phyloP scores from a whole-genome alignment of 2,329 filamentous ascomycete species.

The Cordyceps militaris region DNA sequence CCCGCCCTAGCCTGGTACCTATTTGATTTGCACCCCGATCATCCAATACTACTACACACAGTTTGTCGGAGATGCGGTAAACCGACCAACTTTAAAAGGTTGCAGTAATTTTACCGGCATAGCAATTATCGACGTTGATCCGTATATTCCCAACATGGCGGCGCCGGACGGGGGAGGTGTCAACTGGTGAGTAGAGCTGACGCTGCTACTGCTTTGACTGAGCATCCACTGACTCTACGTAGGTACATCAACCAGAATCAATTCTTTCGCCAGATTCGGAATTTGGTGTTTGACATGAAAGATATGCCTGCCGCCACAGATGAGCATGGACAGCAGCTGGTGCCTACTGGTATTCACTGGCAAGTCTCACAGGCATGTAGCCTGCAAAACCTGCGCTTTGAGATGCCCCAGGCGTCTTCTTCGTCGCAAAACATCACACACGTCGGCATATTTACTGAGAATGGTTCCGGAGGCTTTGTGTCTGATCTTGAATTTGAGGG shows the following conservation, averaged over 20 bases:
- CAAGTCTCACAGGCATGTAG: slow-evolving; percentile 51
- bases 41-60: slow-evolving; percentile 71
- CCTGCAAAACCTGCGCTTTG: slow-evolving; percentile 55
- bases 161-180: slow-evolving; percentile 28
- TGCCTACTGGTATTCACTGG: slow-evolving; percentile 50
- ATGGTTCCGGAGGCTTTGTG: slow-evolving; percentile 52
- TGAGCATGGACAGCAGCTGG: slow-evolving; percentile 10
- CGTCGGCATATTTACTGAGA: slow-evolving; percentile 39
- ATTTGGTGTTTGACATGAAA: slow-evolving; percentile 51
- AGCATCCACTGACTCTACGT: not conserved
- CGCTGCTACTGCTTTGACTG: not conserved
- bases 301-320: slow-evolving; percentile 37
- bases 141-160: slow-evolving; percentile 40
- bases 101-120: slow-evolving; percentile 53
- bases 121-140: slow-evolving; percentile 63
- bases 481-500: slow-evolving; percentile 42
- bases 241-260: slow-evolving; percentile 57
- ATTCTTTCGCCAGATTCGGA: slow-evolving; percentile 54
- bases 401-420: slow-evolving; percentile 28
- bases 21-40: slow-evolving; percentile 49
- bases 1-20: slow-evolving; percentile 41
- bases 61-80: slow-evolving; percentile 60
- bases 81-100: slow-evolving; percentile 48
- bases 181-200: slow-evolving; percentile 23
- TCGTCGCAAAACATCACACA: not conserved